Evolutionary conservation across 2,329 filamentous ascomycete species (phyloP).

Genomic region (Hortaea werneckii): DNA sequence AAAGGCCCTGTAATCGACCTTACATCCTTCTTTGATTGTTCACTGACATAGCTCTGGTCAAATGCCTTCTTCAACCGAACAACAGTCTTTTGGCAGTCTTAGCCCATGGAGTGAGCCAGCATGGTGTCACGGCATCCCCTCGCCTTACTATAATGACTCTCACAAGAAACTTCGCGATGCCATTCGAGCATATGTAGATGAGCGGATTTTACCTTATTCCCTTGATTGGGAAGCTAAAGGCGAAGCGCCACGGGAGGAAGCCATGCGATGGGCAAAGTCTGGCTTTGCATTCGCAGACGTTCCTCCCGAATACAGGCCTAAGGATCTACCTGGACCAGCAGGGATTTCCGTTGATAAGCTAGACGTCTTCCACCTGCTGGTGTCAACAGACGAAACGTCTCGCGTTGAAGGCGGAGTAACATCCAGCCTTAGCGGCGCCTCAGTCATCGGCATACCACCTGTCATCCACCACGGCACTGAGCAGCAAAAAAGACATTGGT

Average conservation of each 20-base stretch:
- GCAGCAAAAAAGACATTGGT: conserved; percentile 48
- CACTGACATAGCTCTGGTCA: too few species aligned
- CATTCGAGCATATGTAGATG: conserved; percentile 50
- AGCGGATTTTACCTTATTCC: conserved; percentile 42
- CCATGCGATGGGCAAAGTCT: conserved; percentile 29
- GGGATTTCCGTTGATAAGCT: conserved; percentile 40
- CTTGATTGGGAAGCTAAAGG: conserved; percentile 52
- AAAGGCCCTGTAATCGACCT: too few species aligned
- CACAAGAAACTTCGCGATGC: conserved; percentile 48
- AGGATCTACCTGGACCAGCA: conserved; percentile 32
- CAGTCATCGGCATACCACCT: conserved; percentile 53
- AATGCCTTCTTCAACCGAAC: not conserved
- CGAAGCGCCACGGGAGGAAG: conserved; percentile 38
- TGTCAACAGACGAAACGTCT: conserved; percentile 22
- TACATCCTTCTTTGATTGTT: too few species aligned
- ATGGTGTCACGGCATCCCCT: conserved; percentile 39
- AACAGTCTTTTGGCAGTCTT: conserved; percentile 4
- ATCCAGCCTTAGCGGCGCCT: conserved; percentile 49
- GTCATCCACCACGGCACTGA: conserved; percentile 52
- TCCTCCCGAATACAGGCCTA: conserved; percentile 32
- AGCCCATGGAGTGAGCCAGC: conserved; percentile 37
- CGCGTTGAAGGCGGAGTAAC: conserved; percentile 40
- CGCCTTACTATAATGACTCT: conserved; percentile 54
- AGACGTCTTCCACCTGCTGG: conserved; percentile 45
- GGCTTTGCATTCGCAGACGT: conserved; percentile 36